Evolutionary conservation across 1,139 yeast genomes (phyloP), one percentile per base, ranked within the genome.

Genomic region (Diutina siamensis): DNA sequence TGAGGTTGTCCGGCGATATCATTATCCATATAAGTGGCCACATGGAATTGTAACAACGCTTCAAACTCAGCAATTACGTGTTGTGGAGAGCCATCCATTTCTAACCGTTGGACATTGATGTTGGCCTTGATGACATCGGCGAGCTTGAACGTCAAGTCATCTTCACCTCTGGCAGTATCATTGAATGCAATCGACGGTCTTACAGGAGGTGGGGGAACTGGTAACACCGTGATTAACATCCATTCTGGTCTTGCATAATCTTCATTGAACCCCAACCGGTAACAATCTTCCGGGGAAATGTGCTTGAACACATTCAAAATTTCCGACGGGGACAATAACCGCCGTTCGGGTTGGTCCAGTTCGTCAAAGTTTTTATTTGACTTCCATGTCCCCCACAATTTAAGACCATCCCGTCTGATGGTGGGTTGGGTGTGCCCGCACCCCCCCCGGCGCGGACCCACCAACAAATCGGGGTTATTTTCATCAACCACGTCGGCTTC

Each of bases 1-100:
- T 92, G 98, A 0, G 98, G 99, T 67, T 92, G 98, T 51, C 99
- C 98, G n/a, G 98, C 98, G 66, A 92, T 92, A 68, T 92, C 98
- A 61, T 92, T 92, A 67, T 92, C 98, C 99, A 92, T 92, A 63
- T 92, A 92, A 1, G 99, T 92, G n/a, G 99, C 98, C 45, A 94
- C 97, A 59, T 92, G 98, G 64, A 88, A 94, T 61, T 94, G 99
- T 50, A 94, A 72, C 55, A 94, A 76, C 40, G 95, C 85, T 62
- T 94, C 98, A 59, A 94, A 92, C 65, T 94, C 99, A 61, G 87
- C 86, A 54, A 92, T 83, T 45, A 94, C 97, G 63, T 94, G 98
- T 56, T 94, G 97, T 12, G 99, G 98, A 2, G 97, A 94, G 53
- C 98, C 98, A 62, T 94, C 97, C 75, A 88, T 88, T 63, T 92